phyloP scores from a whole-genome alignment of 1,139 yeast species.

The Suhomyces panamericanus region DNA sequence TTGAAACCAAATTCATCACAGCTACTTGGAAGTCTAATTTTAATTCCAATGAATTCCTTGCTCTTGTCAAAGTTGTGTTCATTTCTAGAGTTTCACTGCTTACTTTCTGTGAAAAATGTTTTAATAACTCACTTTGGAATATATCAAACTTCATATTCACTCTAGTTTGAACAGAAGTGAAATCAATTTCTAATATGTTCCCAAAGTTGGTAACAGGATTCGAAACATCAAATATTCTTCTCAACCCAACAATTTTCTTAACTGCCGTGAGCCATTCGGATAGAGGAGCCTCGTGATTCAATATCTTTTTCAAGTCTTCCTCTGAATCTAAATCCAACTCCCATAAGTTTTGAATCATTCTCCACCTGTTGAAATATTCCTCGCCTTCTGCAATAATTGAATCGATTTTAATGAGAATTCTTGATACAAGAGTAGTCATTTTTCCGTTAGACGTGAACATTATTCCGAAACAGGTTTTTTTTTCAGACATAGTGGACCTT shows the following conservation, averaged over 20 bases:
- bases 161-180: slow-evolving; percentile 54
- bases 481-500: slow-evolving; percentile 1
- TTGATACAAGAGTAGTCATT: slow-evolving; percentile 1
- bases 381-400: slow-evolving; percentile 25
- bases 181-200: slow-evolving; percentile 39
- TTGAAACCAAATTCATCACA: slow-evolving; percentile 19
- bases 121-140: slow-evolving; percentile 54
- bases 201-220: slow-evolving; percentile 41
- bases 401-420: slow-evolving; percentile 22
- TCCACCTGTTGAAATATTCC: slow-evolving; percentile 52
- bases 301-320: slow-evolving; percentile 24
- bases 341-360: slow-evolving; percentile 59
- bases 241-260: slow-evolving; percentile 44
- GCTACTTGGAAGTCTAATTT: slow-evolving; percentile 22
- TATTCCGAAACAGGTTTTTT: neutral
- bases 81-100: slow-evolving; percentile 16
- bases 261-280: slow-evolving; percentile 50
- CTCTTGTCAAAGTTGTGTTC: slow-evolving; percentile 18
- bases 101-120: slow-evolving; percentile 44
- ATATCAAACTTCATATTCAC: slow-evolving; percentile 56
- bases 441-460: neutral
- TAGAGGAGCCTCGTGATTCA: slow-evolving; percentile 31
- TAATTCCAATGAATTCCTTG: slow-evolving; percentile 19
- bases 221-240: slow-evolving; percentile 54
- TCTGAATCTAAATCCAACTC: slow-evolving; percentile 33